Percentiles rank a stretch among this genome's conserved stretches.
Evolutionary conservation across 208 protist genomes (phyloP).

Genomic region (Crithidia expoeki): DNA sequence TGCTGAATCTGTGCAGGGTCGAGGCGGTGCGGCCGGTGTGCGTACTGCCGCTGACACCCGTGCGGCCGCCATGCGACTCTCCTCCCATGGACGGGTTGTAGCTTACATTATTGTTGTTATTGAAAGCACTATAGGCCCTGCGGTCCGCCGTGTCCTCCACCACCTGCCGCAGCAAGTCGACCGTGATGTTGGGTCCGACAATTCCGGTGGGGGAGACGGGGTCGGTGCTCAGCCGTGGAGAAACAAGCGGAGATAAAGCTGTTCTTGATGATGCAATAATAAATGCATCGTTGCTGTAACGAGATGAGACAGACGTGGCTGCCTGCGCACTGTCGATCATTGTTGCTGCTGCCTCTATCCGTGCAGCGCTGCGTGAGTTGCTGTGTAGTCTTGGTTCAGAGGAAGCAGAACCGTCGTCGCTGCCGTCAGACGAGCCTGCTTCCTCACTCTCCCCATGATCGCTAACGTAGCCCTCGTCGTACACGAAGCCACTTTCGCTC

Average conservation of each 20-base stretch:
- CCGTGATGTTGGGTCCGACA: conserved; percentile 15
- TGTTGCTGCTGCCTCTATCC: background rate
- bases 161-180: conserved; percentile 33
- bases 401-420: background rate
- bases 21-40: conserved; percentile 4
- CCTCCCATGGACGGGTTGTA: background rate
- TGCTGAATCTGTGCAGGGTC: conserved; percentile 17
- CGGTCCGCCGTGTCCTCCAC: conserved; percentile 2
- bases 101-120: background rate
- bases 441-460: conserved; percentile 11
- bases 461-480: conserved; percentile 31
- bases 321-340: too few relatives aligned
- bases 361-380: background rate
- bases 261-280: background rate
- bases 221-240: background rate
- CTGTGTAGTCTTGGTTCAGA: background rate
- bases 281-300: too few relatives aligned
- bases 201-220: background rate
- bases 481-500: conserved; percentile 27
- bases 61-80: conserved; percentile 3
- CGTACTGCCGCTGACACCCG: conserved; percentile 11
- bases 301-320: too few relatives aligned
- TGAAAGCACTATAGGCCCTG: background rate
- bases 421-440: background rate
- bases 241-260: background rate